Evolutionary conservation across 2,329 filamentous ascomycete genomes (phyloP), one percentile per base, ranked within the genome.

Genomic region (Orbilia brochopaga): DNA sequence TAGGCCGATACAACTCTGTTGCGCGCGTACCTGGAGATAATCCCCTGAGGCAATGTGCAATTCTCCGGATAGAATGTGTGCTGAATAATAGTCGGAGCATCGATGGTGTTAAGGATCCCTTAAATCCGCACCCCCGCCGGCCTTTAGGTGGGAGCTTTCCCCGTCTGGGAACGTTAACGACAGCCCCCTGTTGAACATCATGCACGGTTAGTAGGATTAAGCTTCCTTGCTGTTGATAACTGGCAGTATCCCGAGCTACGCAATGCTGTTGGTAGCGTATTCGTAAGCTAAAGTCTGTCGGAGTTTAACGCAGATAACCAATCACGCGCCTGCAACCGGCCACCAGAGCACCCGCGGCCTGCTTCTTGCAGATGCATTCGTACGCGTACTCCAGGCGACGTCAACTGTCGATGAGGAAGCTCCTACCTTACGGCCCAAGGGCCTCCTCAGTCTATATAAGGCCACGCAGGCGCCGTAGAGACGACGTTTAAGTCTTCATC

Each of bases 261-360:
- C 37, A 13, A 42, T 42, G 4, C 27, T 3, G 8, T 32, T 8
- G 8, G 27, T 32, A 32, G 27, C 27, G 27, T 4, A 32, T 32
- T 32, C n/a, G 37, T 42, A 42, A 42, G 37, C 37, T 17, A 15
- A 17, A 42, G 11, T 13, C 37, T 19, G 44, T 23, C 44, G 44
- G 44, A 48, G n/a, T 48, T 48, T 48, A 48, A 48, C 44, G 44
- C 44, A 23, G 44, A 48, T 48, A 19, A 21, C 4, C 8, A 6
- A 19, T 15, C 15, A 8, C 8, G 4, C 27, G 27, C 27, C 27
- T 32, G 27, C 27, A 32, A 32, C 8, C 27, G 27, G 27, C 27
- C 8, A 8, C 27, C 27, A 8, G n/a, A 8, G 27, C 27, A 4
- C 8, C 27, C 27, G 27, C 27, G 4, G 27, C 8, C 8, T 32